These are phyloP conservation scores for Thecaphora thlaspeos DNA, from an alignment of 1,284 basidiomycete species.

Conservation along the genomic window DNA sequence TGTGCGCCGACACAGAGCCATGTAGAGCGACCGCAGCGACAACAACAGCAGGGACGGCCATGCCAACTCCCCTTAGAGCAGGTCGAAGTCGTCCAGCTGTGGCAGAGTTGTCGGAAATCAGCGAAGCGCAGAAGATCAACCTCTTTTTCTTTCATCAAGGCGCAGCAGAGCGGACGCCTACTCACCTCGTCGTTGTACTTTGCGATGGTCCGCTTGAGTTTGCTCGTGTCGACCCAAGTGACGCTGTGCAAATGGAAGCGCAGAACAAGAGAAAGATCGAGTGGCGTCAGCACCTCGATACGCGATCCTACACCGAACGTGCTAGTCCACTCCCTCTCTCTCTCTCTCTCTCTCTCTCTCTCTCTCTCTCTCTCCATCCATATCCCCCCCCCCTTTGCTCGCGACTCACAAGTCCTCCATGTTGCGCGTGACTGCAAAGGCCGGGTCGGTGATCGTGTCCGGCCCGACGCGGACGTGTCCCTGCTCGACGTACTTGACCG, in stretches of 20 bases:
- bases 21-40: no score
- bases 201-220: constrained; percentile 93
- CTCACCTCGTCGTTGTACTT: constrained; percentile 90
- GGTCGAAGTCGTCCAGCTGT: constrained; percentile 53
- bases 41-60: neutral
- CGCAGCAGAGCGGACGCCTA: neutral
- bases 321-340: no score
- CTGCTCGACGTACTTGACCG: constrained; percentile 95
- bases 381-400: no score
- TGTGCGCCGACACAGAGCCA: no score
- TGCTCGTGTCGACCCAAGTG: constrained; percentile 97
- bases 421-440: constrained; percentile 85
- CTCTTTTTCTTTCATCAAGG: no score
- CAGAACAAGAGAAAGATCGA: neutral
- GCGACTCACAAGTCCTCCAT: constrained; percentile 89
- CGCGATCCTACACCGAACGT: no score
- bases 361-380: no score
- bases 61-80: constrained; percentile 38
- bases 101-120: no score
- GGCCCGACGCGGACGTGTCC: constrained; percentile 96
- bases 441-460: constrained; percentile 92
- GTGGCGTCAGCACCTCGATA: no score
- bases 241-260: constrained; percentile 60
- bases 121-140: no score
- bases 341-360: no score